Evolutionary conservation across 1,139 yeast genomes (phyloP), one percentile per base, ranked within the genome.

Genomic region (Meyerozyma athensensis): DNA sequence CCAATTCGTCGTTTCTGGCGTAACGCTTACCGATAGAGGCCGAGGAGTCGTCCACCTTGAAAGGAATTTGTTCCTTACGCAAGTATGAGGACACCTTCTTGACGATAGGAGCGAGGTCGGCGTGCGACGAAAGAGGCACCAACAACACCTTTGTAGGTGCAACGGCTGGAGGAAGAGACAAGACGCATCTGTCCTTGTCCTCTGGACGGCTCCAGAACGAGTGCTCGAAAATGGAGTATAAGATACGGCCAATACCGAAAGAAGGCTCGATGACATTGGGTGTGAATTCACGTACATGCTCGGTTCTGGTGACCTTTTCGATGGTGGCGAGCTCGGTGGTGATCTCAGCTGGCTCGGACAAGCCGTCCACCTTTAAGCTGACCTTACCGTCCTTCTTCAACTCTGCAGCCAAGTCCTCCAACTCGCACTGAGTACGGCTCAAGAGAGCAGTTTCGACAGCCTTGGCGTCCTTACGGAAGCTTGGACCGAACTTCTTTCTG

Each of bases 221-320:
- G 66, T 94, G 99, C 71, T 94, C 99, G 58, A 90, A 84, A 49
- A 92, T 68, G 34, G 96, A 77, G 69, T 94, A 94, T 49, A 94
- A 72, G 59, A 94, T 87, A 73, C 99, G 92, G 46, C 98, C 98
- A 59, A 94, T 86, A 77, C 99, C 99, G 56, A 94, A 94, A 6
- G 99, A 94, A 46, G 99, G 99, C 69, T 94, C 99, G 57, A 94
- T 94, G 44, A 94, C 99, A 59, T 87, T 90, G 46, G 99, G 99
- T 49, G 90, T 86, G 68, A 69, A 94, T 68, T 94, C 98, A 60
- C 98, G 86, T 42, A 92, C 74, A 61, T 90, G 96, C 66, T 87
- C 96, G 38, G 84, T 82, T 59, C 80, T 81, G 40, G 83, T 79
- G 54, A 79, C 83, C 71, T 85, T 80, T 53, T 77, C 87, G 58